Conservation (phyloP, 2,329 filamentous ascomycete genomes). For the Aureobasidium uvarum region DNA sequence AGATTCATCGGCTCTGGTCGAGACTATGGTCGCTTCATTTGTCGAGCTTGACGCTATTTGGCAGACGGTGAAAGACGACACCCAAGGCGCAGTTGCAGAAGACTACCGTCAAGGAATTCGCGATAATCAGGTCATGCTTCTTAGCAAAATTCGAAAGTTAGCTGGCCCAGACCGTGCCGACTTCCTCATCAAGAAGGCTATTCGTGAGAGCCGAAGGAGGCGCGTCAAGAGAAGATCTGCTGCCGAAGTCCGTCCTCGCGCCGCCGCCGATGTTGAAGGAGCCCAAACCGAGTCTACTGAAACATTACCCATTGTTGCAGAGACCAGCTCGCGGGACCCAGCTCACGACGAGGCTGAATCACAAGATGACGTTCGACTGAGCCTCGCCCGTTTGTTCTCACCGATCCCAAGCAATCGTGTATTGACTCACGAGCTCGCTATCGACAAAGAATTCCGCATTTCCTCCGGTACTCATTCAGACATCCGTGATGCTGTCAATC, state of each 20-base stretch:
- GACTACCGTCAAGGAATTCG: slow-evolving; percentile 79
- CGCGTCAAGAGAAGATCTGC: slow-evolving; percentile 63
- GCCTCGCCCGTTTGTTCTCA: slow-evolving; percentile 50
- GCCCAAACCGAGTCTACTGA: slow-evolving; percentile 27
- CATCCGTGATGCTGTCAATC: slow-evolving; percentile 58
- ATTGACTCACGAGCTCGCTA: slow-evolving; percentile 74
- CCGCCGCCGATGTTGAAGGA: slow-evolving; percentile 44
- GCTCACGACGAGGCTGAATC: background rate
- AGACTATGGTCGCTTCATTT: slow-evolving; percentile 84
- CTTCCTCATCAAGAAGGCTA: slow-evolving; percentile 70
- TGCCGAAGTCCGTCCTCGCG: slow-evolving; percentile 69
- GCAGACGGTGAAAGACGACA: slow-evolving; percentile 77
- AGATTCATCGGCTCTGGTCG: slow-evolving; percentile 72
- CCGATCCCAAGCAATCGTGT: slow-evolving; percentile 69
- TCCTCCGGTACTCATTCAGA: slow-evolving; percentile 57
- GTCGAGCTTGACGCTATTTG: slow-evolving; percentile 81
- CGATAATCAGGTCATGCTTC: slow-evolving; percentile 74
- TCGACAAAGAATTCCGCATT: slow-evolving; percentile 75
- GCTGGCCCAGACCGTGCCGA: slow-evolving; percentile 70
- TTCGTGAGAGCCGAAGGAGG: slow-evolving; percentile 66
- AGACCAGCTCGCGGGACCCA: background rate
- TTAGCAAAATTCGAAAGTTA: slow-evolving; percentile 75
- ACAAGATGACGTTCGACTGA: background rate
- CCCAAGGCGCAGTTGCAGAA: slow-evolving; percentile 67
- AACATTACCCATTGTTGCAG: slow-evolving; percentile 31